A percentile compares a stretch with the other conserved stretches of the same genome.
Evolutionary conservation across 2,329 filamentous ascomycete species (phyloP).

Genomic region (Cryoendolithus antarcticus): DNA sequence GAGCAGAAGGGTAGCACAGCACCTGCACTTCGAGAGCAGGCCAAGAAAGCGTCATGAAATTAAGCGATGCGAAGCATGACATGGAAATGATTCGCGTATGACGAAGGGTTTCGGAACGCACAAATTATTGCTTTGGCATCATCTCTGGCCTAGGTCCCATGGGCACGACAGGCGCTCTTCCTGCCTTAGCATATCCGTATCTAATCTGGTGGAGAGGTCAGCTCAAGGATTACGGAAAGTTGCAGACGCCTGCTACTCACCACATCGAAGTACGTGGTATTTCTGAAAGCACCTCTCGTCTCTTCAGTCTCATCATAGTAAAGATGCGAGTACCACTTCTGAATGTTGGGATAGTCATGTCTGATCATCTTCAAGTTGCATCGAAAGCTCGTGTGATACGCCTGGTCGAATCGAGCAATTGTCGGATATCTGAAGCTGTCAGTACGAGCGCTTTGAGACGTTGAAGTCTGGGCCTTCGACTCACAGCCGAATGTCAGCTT

Average conservation of each 20-base stretch:
- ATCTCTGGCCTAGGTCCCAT: slow-evolving; percentile 4
- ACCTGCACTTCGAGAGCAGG: slow-evolving; percentile 21
- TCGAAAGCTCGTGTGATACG: slow-evolving; percentile 82
- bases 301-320: slow-evolving; percentile 35
- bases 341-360: slow-evolving; percentile 42
- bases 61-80: too few species aligned
- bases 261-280: slow-evolving; percentile 31
- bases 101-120: slow-evolving; percentile 30
- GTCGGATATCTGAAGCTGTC: slow-evolving; percentile 40
- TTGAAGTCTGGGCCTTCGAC: slow-evolving; percentile 22
- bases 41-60: slow-evolving; percentile 6
- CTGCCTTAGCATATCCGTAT: slow-evolving; percentile 3
- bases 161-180: slow-evolving; percentile 3
- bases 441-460: slow-evolving; percentile 22
- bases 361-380: slow-evolving; percentile 53
- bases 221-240: slow-evolving; percentile 29
- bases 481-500: slow-evolving; percentile 64
- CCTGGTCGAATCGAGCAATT: slow-evolving; percentile 58
- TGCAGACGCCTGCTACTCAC: slow-evolving; percentile 26
- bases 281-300: slow-evolving; percentile 32
- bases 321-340: slow-evolving; percentile 34
- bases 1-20: slow-evolving; percentile 22
- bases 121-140: slow-evolving; percentile 3
- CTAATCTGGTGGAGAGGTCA: slow-evolving; percentile 6
- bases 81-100: not conserved